Percentiles rank a stretch among this genome's conserved stretches.
Evolutionary conservation across 768 basidiomycete species (phyloP).

Genomic region (Mycena floridula): DNA sequence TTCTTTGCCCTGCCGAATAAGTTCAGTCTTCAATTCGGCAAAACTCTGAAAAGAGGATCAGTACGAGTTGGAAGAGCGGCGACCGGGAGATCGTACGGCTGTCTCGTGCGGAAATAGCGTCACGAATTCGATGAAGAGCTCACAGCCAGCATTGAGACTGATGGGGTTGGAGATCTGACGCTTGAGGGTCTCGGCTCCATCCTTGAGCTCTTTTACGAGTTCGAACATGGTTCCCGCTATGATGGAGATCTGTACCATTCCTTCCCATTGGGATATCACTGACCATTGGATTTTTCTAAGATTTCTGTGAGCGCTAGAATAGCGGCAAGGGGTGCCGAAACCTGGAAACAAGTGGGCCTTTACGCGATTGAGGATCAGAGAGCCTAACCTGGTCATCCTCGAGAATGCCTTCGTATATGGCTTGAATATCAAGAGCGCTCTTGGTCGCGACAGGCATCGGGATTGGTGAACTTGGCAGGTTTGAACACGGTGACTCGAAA

Average conservation of each 20-base stretch:
- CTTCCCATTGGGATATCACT: constrained; percentile 11
- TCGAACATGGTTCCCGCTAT: constrained; percentile 91
- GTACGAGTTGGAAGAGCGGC: not conserved
- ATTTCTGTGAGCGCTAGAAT: constrained; percentile 81
- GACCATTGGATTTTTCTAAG: constrained; percentile 75
- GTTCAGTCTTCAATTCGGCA: constrained; percentile 72
- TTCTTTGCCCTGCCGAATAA: constrained; percentile 73
- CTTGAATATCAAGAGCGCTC: no score
- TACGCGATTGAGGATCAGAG: constrained; percentile 2
- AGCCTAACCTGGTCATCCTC: constrained; percentile 57
- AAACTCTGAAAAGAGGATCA: constrained; percentile 54
- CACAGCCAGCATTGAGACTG: constrained; percentile 83
- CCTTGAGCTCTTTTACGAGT: constrained; percentile 76
- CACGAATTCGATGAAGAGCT: constrained; percentile 87
- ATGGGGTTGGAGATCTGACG: constrained; percentile 68
- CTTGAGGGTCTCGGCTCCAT: constrained; percentile 62
- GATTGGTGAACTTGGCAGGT: no score
- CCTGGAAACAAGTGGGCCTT: constrained; percentile 30
- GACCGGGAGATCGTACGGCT: constrained; percentile 42
- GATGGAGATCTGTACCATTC: constrained; percentile 2
- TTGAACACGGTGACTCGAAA: no score
- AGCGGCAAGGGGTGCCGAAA: constrained; percentile 82
- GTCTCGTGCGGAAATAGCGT: constrained; percentile 80
- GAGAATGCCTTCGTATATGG: constrained; percentile 56
- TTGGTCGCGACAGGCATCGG: no score